These are phyloP conservation scores for Centella asiatica DNA, from an alignment of 129 eudicot genomes.

Conservation along the genomic window DNA sequence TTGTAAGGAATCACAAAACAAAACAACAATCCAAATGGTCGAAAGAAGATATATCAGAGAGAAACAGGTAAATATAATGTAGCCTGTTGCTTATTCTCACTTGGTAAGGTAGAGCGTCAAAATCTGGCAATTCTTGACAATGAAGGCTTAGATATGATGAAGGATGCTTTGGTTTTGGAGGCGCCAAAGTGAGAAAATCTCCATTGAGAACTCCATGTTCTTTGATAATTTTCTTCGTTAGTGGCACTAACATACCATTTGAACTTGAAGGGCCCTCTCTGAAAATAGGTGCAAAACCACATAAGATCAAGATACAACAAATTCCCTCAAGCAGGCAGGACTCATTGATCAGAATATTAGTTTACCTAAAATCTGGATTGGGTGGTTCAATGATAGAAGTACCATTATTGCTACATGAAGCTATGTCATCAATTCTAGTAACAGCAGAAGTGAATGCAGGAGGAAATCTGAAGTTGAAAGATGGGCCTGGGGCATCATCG, in stretches of 20 bases:
- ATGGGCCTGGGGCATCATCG: conserved; percentile 43
- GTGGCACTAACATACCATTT: conserved; percentile 24
- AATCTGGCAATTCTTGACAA: conserved; percentile 17
- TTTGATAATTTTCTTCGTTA: conserved; percentile 5
- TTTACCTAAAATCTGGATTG: conserved; percentile 37
- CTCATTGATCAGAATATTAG: conserved; percentile 7
- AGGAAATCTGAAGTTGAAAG: conserved; percentile 34
- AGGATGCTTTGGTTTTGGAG: conserved; percentile 32
- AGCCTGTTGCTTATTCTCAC: conserved; percentile 15
- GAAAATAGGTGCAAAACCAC: background rate
- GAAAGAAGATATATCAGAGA: background rate
- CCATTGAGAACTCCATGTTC: conserved; percentile 32
- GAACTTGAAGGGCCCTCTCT: conserved; percentile 42
- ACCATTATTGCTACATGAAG: conserved; percentile 44
- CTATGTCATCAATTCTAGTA: conserved; percentile 33
- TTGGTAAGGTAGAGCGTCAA: conserved; percentile 23
- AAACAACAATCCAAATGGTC: background rate
- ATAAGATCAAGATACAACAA: conserved; percentile 9
- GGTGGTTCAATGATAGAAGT: conserved; percentile 23
- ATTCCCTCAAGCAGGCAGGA: background rate
- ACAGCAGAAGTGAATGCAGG: conserved; percentile 20
- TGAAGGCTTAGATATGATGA: conserved; percentile 21
- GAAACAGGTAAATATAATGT: background rate
- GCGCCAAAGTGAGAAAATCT: conserved; percentile 72
- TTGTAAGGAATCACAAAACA: background rate